These are phyloP conservation scores for Mortierella sp. DNA, from an alignment of 371 early-diverging fungal genomes.

Conservation along the genomic window DNA sequence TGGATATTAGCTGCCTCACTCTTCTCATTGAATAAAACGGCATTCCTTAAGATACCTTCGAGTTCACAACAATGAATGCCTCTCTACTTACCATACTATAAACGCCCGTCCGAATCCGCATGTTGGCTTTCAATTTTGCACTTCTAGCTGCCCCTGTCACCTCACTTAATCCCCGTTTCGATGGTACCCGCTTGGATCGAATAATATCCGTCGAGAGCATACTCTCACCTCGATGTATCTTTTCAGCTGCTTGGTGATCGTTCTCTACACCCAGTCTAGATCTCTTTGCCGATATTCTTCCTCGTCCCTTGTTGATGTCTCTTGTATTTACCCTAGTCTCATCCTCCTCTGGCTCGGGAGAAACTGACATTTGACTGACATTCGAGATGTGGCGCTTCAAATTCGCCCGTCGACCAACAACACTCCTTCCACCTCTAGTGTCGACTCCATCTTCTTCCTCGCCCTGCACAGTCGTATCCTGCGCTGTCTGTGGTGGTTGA, in stretches of 20 bases:
- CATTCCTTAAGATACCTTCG: too few species aligned
- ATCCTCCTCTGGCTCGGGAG: slow-evolving; percentile 22
- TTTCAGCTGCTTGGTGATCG: too few species aligned
- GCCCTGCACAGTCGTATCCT: neutral
- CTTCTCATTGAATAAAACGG: too few species aligned
- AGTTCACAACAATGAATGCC: neutral
- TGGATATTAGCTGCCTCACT: neutral
- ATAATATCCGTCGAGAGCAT: slow-evolving; percentile 30
- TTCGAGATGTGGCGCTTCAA: slow-evolving; percentile 43
- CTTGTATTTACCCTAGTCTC: neutral
- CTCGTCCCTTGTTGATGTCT: neutral
- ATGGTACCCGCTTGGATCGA: slow-evolving; percentile 7
- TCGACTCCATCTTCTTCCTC: neutral
- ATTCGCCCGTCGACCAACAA: neutral
- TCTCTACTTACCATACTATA: slow-evolving; percentile 41
- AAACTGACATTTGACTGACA: slow-evolving; percentile 34
- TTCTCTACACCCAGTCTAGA: slow-evolving; percentile 21
- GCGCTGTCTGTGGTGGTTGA: neutral
- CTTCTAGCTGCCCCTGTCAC: slow-evolving; percentile 16
- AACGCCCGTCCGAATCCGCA: slow-evolving; percentile 27
- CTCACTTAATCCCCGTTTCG: slow-evolving; percentile 20
- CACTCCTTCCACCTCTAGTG: neutral
- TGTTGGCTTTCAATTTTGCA: slow-evolving; percentile 6
- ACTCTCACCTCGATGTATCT: neutral
- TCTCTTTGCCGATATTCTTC: slow-evolving; percentile 27